Evolutionary conservation across 768 basidiomycete species (phyloP).

Genomic region (Hypsizygus marmoreus): DNA sequence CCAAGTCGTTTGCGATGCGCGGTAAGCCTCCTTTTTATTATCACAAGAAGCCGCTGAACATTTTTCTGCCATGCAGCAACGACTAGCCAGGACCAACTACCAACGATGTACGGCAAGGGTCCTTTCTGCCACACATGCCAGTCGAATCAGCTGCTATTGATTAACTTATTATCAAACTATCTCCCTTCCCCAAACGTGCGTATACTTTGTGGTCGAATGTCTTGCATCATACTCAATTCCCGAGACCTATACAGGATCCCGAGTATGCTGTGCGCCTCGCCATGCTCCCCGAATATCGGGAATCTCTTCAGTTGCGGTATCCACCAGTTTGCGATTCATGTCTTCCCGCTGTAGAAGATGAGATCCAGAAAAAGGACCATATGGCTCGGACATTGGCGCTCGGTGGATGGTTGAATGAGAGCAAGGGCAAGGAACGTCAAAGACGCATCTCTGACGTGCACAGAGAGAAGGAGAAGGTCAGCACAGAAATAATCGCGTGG

Average conservation of each 20-base stretch:
- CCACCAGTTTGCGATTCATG: slow-evolving; percentile 84
- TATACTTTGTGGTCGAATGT: slow-evolving; percentile 16
- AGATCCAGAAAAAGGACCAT: slow-evolving; percentile 74
- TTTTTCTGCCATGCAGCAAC: slow-evolving; percentile 46
- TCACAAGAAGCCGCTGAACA: neutral
- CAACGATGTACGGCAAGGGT: slow-evolving; percentile 56
- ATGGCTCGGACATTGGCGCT: slow-evolving; percentile 82
- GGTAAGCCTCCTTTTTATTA: slow-evolving; percentile 55
- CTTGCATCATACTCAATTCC: slow-evolving; percentile 1
- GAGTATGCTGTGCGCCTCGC: slow-evolving; percentile 66
- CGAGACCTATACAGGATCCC: slow-evolving; percentile 55
- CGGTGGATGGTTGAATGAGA: slow-evolving; percentile 67
- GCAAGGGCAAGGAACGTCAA: slow-evolving; percentile 62
- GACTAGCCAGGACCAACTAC: slow-evolving; percentile 68
- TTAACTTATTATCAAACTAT: slow-evolving; percentile 88
- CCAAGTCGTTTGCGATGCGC: slow-evolving; percentile 67
- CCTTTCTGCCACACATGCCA: slow-evolving; percentile 88
- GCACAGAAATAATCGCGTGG: slow-evolving; percentile 65
- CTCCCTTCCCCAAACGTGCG: slow-evolving; percentile 77
- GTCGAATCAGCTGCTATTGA: slow-evolving; percentile 88
- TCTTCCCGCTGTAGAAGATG: slow-evolving; percentile 77
- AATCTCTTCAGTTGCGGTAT: slow-evolving; percentile 78
- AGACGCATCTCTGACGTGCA: slow-evolving; percentile 45
- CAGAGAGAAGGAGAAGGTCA: slow-evolving; percentile 44
- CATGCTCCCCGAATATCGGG: slow-evolving; percentile 69